Evolutionary conservation across 179 eudicot species (phyloP), one percentile per base, ranked within the genome.

Genomic region (Drosera spatulata): DNA sequence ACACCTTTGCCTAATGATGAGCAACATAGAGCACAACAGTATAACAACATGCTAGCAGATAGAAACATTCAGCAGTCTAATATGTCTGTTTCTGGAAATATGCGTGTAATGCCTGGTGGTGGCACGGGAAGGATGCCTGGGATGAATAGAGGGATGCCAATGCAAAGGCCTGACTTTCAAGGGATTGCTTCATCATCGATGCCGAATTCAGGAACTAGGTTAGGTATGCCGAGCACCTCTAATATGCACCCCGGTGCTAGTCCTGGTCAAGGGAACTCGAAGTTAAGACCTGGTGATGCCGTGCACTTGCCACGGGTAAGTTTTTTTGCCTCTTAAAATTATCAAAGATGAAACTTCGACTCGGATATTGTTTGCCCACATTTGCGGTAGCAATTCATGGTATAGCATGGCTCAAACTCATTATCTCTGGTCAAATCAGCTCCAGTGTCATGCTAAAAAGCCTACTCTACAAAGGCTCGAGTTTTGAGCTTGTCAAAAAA

Each of bases 1-100:
- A 64, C 2, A 66, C 68, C 88, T 66, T 71, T 82, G 61, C 68
- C 91, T 43, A 62, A 66, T 41, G 97, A 89, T 62, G 99, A 93
- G 55, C 98, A 83, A 57, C 90, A 89, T 76, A 89, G 99, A 73
- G 60, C 79, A 60, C 93, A 78, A 58, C 89, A 85, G 61, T 81
- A 82, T 61, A 84, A 73, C 71, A 86, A 80, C 46, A 71, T 78
- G 78, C 43, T 80, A 37, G 61, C 93, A 39, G 81, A 83, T 53
- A 82, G 99, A 76, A 90, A 81, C 67, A 65, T 73, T 61, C 85
- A 75, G 61, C 78, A 81, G 55, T 58, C 89, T 12, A 65, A 66
- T 71, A 38, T 73, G 48, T 57, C 86, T 50, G 57, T 80, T 70
- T 61, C 95, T 71, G 95, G 90, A 66, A 81, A 85, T 67, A 78